Conservation (phyloP, 163 green algal genomes). For the Chlamydomonas reinhardtii region DNA sequence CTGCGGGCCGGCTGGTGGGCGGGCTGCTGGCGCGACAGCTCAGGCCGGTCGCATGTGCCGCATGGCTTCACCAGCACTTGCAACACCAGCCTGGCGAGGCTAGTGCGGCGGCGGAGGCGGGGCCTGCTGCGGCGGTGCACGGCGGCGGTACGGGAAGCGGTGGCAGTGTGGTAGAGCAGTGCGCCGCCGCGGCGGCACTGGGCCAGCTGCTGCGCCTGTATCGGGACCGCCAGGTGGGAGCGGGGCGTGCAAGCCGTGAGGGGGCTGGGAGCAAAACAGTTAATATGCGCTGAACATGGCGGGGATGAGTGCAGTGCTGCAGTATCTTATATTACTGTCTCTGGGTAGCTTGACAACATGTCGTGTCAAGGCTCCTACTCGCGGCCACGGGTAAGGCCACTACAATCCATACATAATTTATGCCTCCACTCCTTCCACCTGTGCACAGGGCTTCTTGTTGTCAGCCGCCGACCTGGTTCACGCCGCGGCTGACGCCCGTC, state of each 20-base stretch:
- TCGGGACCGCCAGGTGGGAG: conserved; percentile 12
- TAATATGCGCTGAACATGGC: no score
- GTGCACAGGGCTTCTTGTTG: neutral
- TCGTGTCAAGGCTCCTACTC: no score
- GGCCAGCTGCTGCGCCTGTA: conserved; percentile 24
- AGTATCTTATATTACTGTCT: no score
- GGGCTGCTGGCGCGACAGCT: conserved; percentile 21
- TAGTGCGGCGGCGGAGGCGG: neutral
- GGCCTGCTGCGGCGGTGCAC: neutral
- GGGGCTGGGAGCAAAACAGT: no score
- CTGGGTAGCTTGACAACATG: no score
- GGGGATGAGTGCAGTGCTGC: no score
- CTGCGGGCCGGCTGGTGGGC: neutral
- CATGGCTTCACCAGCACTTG: no score
- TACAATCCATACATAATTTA: no score
- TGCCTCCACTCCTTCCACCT: no score
- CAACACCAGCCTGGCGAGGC: neutral
- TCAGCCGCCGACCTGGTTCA: conserved; percentile 5
- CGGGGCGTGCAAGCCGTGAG: no score
- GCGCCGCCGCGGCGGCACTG: conserved; percentile 2
- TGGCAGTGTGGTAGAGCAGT: conserved; percentile 13
- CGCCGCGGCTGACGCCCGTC: neutral
- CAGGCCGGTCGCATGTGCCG: neutral
- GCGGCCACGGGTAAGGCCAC: no score
- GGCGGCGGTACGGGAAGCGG: neutral